Evolutionary conservation across 257 asterid genomes (phyloP).

Genomic region (Euphrasia confusa): DNA sequence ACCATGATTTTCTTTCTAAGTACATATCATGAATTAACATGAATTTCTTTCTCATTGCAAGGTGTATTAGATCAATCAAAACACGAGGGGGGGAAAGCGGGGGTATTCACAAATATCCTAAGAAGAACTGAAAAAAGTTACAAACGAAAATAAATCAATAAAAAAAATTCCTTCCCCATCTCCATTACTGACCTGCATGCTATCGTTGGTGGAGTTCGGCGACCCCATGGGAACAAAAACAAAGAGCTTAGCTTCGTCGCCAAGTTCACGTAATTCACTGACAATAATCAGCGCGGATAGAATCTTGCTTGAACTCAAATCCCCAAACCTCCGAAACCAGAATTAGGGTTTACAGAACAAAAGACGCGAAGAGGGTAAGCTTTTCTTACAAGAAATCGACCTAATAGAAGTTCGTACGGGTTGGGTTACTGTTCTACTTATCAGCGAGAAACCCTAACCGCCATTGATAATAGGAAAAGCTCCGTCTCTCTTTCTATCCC

Average conservation of each 20-base stretch:
- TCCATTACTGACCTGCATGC: conserved; percentile 46
- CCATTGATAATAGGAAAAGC: conserved; percentile 35
- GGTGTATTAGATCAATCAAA: neutral
- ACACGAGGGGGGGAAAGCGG: neutral
- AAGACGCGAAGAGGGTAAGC: conserved; percentile 16
- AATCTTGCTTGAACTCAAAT: conserved; percentile 22
- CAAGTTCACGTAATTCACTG: conserved; percentile 30
- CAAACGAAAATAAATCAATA: neutral
- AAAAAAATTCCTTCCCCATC: neutral
- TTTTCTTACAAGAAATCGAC: conserved; percentile 13
- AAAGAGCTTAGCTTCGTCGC: conserved; percentile 23
- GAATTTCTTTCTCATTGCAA: neutral
- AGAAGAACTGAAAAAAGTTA: neutral
- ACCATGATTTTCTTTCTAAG: too few species aligned
- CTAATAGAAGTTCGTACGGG: conserved; percentile 18
- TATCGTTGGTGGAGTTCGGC: conserved; percentile 34
- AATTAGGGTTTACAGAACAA: conserved; percentile 62
- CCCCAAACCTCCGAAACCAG: conserved; percentile 17
- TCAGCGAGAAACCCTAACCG: conserved; percentile 53
- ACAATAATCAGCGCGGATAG: conserved; percentile 21
- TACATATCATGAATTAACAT: too few species aligned
- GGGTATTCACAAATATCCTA: neutral
- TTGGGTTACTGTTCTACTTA: conserved; percentile 30
- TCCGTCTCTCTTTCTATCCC: conserved; percentile 28
- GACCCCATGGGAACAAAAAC: conserved; percentile 39